phyloP scores from a whole-genome alignment of 148 eudicot genomes.

The Chenopodium suecicum region DNA sequence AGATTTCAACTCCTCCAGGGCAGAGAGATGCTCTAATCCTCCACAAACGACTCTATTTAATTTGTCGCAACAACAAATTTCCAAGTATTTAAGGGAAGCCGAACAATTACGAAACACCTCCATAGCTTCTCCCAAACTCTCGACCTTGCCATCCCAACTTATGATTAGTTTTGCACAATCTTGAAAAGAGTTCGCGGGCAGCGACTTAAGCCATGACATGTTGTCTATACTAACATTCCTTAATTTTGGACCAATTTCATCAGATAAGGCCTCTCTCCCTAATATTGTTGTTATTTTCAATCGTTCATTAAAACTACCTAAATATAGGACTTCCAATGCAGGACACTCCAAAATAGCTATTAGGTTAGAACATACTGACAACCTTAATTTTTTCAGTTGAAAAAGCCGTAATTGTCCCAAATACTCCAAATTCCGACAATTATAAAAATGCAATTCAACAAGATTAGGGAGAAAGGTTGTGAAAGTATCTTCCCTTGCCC shows the following conservation, averaged over 20 bases:
- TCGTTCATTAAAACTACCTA: no score
- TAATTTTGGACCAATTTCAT: no score
- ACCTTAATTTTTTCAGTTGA: not conserved
- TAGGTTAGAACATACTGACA: not conserved
- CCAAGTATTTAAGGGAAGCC: not conserved
- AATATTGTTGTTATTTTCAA: no score
- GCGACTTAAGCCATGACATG: no score
- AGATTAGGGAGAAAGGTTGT: no score
- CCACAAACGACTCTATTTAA: slow-evolving; percentile 9
- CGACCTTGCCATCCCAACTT: not conserved
- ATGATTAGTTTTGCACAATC: no score
- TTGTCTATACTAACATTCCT: no score
- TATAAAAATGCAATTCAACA: no score
- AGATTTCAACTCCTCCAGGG: not conserved
- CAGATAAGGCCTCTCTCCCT: not conserved
- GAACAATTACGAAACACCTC: not conserved
- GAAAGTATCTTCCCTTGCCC: not conserved
- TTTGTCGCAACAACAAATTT: not conserved
- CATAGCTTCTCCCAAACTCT: not conserved
- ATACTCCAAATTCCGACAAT: no score
- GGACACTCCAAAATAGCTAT: not conserved
- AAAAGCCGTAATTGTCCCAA: not conserved
- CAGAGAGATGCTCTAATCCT: slow-evolving; percentile 20
- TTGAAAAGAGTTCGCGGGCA: no score
- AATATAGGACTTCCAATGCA: no score